Evolutionary conservation across 2,329 filamentous ascomycete genomes (phyloP).

Genomic region (Elsinoe batatas): DNA sequence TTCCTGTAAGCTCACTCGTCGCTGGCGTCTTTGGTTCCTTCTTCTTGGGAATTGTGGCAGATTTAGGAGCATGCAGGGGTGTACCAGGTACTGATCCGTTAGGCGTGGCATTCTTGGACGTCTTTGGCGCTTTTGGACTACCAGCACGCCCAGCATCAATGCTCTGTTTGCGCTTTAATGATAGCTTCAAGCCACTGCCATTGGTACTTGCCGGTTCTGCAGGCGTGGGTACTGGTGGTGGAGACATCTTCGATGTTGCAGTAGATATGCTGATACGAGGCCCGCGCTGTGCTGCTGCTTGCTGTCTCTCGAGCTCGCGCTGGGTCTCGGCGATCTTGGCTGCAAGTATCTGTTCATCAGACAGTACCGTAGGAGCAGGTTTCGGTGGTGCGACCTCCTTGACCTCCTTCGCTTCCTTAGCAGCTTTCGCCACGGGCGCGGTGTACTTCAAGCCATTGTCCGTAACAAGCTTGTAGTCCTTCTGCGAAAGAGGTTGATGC

Average conservation of each 20-base stretch:
- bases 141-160: slow-evolving; percentile 17
- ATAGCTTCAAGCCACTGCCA: slow-evolving; percentile 18
- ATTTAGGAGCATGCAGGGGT: slow-evolving; percentile 7
- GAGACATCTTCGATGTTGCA: slow-evolving; percentile 14
- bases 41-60: slow-evolving; percentile 10
- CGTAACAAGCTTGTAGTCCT: slow-evolving; percentile 23
- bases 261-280: neutral
- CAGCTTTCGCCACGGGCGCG: slow-evolving; percentile 20
- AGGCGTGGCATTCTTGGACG: slow-evolving; percentile 15
- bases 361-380: slow-evolving; percentile 10
- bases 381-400: slow-evolving; percentile 3
- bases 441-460: slow-evolving; percentile 23
- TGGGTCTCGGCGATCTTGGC: slow-evolving; percentile 7
- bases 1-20: slow-evolving; percentile 5
- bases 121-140: slow-evolving; percentile 23
- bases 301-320: slow-evolving; percentile 11
- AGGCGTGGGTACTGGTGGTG: slow-evolving; percentile 15
- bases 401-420: slow-evolving; percentile 14
- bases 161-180: slow-evolving; percentile 23
- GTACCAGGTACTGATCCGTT: slow-evolving; percentile 14
- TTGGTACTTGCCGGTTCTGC: neutral
- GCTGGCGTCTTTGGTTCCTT: slow-evolving; percentile 4
- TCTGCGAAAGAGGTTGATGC: slow-evolving; percentile 19
- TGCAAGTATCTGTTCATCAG: slow-evolving; percentile 15
- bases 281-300: neutral